A percentile compares a stretch with the other conserved stretches of the same genome.
phyloP scores from a whole-genome alignment of 495 filamentous ascomycete genomes.

The Tuber aestivum region DNA sequence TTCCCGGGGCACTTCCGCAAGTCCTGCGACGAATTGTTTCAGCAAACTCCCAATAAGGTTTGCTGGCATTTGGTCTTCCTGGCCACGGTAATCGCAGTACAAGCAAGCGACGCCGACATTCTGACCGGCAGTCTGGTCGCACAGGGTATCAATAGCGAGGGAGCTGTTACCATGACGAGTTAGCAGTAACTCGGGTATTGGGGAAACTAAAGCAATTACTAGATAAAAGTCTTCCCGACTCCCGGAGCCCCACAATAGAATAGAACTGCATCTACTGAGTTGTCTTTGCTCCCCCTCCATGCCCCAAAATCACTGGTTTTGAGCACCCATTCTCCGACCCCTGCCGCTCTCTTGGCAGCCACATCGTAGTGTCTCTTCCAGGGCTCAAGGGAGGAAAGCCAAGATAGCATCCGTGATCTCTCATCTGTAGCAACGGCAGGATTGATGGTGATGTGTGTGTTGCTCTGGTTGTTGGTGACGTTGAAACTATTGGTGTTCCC shows the following conservation, averaged over 20 bases:
- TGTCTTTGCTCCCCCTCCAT: background rate
- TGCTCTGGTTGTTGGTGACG: background rate
- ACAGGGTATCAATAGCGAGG: background rate
- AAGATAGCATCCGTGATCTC: background rate
- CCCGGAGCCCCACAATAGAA: background rate
- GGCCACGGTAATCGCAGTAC: background rate
- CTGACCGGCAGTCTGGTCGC: background rate
- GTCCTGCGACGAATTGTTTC: background rate
- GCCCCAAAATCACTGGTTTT: background rate
- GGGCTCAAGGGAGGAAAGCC: background rate
- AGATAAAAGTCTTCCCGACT: background rate
- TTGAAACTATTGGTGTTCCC: background rate
- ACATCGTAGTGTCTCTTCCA: background rate
- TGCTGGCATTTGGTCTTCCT: background rate
- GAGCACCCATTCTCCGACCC: background rate
- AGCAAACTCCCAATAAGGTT: background rate
- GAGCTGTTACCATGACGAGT: background rate
- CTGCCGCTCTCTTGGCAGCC: background rate
- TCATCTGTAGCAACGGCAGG: background rate
- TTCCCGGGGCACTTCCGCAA: background rate
- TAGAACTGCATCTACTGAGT: background rate
- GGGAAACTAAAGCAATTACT: background rate
- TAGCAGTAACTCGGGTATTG: background rate
- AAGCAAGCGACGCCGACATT: background rate
- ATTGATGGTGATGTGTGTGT: background rate